phyloP scores from a whole-genome alignment of 305 asterid species.

The Fraxinus albicans region DNA sequence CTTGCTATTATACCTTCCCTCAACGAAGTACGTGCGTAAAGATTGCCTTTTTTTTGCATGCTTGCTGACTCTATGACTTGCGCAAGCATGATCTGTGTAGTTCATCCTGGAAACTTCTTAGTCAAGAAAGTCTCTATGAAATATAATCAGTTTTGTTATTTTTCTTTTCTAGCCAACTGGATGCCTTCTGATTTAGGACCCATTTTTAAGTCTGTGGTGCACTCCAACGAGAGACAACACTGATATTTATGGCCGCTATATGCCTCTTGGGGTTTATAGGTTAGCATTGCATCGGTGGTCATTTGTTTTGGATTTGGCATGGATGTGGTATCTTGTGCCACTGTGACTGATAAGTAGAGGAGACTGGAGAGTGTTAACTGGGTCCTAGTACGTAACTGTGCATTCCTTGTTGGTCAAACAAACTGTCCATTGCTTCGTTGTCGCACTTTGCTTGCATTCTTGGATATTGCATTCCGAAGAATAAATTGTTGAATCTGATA shows the following conservation, averaged over 20 bases:
- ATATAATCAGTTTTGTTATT: slow-evolving; percentile 3
- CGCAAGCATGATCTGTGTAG: background rate
- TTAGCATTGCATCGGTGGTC: background rate
- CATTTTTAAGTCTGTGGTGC: background rate
- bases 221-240: background rate
- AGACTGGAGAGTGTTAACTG: background rate
- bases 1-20: background rate
- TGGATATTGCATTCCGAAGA: background rate
- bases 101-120: background rate
- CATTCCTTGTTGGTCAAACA: background rate
- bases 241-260: background rate
- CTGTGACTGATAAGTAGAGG: slow-evolving; percentile 4
- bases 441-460: background rate
- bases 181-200: background rate
- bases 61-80: background rate
- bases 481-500: background rate
- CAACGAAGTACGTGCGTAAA: background rate
- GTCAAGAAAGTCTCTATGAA: background rate
- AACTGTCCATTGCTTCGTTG: background rate
- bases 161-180: background rate
- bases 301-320: background rate
- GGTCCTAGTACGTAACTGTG: background rate
- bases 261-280: background rate
- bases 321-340: background rate
- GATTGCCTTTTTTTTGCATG: background rate